Evolutionary conservation across 1,284 basidiomycete species (phyloP).

Genomic region (Neonothopanus nambi): DNA sequence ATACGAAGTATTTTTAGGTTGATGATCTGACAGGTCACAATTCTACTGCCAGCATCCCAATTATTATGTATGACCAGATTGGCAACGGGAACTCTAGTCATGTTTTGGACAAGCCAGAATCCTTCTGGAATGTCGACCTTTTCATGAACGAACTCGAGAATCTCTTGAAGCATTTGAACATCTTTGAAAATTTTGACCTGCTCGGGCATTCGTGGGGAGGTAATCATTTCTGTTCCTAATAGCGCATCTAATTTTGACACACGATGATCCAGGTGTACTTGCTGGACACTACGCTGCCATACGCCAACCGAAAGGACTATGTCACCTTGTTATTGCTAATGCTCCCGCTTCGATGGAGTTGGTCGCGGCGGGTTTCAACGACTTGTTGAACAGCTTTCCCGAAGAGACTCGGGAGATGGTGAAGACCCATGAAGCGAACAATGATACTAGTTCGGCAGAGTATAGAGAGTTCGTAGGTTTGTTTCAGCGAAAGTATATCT

Average conservation of each 20-base stretch:
- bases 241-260: too few relatives aligned
- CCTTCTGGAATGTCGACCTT: conserved; percentile 46
- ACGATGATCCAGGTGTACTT: too few relatives aligned
- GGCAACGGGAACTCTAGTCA: conserved; percentile 51
- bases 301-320: conserved; percentile 39
- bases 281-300: conserved; percentile 23
- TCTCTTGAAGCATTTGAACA: conserved; percentile 38
- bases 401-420: conserved; percentile 43
- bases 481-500: conserved; percentile 47
- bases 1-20: too few relatives aligned
- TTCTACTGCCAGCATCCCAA: conserved; percentile 35
- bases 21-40: conserved; percentile 31
- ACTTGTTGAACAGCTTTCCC: conserved; percentile 38
- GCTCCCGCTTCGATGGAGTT: conserved; percentile 41
- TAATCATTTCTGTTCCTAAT: too few relatives aligned
- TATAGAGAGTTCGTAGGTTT: conserved; percentile 43
- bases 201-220: conserved; percentile 55
- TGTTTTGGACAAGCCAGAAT: conserved; percentile 36
- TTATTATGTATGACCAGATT: conserved; percentile 52
- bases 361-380: conserved; percentile 35
- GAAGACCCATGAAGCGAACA: conserved; percentile 46
- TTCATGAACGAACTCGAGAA: conserved; percentile 49
- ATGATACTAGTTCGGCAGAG: conserved; percentile 44
- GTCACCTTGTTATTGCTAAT: conserved; percentile 39
- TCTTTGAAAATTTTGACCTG: conserved; percentile 40